These are phyloP conservation scores for Claviceps cyperi DNA, from an alignment of 2,329 filamentous ascomycete genomes.

Conservation along the genomic window DNA sequence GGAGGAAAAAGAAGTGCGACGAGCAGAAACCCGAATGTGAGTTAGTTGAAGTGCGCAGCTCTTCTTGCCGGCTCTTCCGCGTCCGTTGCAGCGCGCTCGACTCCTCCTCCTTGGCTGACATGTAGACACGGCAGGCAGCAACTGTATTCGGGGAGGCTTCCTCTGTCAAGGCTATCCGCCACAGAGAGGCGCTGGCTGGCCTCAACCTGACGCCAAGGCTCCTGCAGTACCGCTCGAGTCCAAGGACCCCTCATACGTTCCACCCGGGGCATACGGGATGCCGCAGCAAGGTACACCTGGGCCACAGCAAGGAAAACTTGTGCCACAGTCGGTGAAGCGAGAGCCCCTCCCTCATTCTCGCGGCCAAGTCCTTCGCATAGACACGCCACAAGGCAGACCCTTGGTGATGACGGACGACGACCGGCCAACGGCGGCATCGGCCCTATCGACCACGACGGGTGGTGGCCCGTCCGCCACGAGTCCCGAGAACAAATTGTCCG, in stretches of 20 bases:
- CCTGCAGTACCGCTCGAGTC: slow-evolving; percentile 65
- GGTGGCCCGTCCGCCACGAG: slow-evolving; percentile 37
- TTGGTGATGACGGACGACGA: slow-evolving; percentile 40
- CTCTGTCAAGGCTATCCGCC: slow-evolving; percentile 83
- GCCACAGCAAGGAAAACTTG: slow-evolving; percentile 23
- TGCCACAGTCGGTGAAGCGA: slow-evolving; percentile 30
- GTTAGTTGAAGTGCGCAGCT: slow-evolving; percentile 17
- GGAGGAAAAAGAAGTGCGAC: slow-evolving; percentile 95
- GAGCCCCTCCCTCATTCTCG: slow-evolving; percentile 46
- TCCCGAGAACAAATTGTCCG: slow-evolving; percentile 48
- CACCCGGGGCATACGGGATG: slow-evolving; percentile 48
- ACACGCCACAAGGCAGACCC: slow-evolving; percentile 44
- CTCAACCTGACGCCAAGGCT: slow-evolving; percentile 59
- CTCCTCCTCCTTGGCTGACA: not conserved
- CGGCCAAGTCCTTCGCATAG: slow-evolving; percentile 46
- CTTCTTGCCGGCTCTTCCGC: too few relatives aligned
- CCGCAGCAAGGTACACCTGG: slow-evolving; percentile 30
- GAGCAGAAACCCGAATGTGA: slow-evolving; percentile 85
- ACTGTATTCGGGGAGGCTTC: slow-evolving; percentile 83
- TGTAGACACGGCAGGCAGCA: slow-evolving; percentile 45
- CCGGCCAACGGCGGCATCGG: slow-evolving; percentile 44
- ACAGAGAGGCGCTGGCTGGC: slow-evolving; percentile 56
- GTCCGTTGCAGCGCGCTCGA: not conserved
- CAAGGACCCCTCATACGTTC: slow-evolving; percentile 55
- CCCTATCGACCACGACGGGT: slow-evolving; percentile 43